Conservation (phyloP, 495 filamentous ascomycete genomes). For the Penicillium egyptiacum region DNA sequence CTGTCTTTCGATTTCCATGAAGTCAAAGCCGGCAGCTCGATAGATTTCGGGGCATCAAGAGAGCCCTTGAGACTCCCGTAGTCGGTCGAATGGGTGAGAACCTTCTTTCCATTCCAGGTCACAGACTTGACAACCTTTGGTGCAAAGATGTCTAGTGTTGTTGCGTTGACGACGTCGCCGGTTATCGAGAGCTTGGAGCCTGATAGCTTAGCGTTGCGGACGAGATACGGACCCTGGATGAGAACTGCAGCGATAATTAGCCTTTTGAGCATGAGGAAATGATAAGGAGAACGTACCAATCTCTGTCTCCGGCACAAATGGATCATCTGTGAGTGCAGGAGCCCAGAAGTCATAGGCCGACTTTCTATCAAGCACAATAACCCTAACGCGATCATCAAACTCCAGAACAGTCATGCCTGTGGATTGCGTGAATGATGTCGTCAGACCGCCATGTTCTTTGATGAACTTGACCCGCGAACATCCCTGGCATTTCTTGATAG, state of each 20-base stretch:
- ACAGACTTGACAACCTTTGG: slow-evolving; percentile 48
- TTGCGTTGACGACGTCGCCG: slow-evolving; percentile 65
- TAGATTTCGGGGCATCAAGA: slow-evolving; percentile 40
- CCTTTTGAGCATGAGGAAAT: neutral
- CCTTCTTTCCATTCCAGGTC: slow-evolving; percentile 55
- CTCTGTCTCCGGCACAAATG: slow-evolving; percentile 45
- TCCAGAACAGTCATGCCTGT: slow-evolving; percentile 48
- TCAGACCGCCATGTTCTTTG: slow-evolving; percentile 32
- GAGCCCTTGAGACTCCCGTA: slow-evolving; percentile 52
- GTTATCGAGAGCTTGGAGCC: slow-evolving; percentile 53
- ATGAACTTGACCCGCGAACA: slow-evolving; percentile 43
- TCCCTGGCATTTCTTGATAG: slow-evolving; percentile 29
- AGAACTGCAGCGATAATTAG: slow-evolving; percentile 44
- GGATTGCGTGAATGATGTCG: slow-evolving; percentile 44
- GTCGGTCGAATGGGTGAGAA: slow-evolving; percentile 37
- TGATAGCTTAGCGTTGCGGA: slow-evolving; percentile 56
- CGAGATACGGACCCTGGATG: slow-evolving; percentile 62
- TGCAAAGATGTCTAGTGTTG: slow-evolving; percentile 60
- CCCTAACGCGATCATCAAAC: slow-evolving; percentile 41
- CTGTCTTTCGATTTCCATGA: slow-evolving; percentile 67
- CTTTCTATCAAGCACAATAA: slow-evolving; percentile 52
- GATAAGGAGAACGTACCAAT: slow-evolving; percentile 34
- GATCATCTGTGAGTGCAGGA: slow-evolving; percentile 52
- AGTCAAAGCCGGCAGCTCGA: slow-evolving; percentile 54
- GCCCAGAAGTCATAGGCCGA: slow-evolving; percentile 58